Percentiles rank a stretch among this genome's conserved stretches.
Evolutionary conservation across 108 stramenopile species (phyloP).

Genomic region (Ochromonas danica): DNA sequence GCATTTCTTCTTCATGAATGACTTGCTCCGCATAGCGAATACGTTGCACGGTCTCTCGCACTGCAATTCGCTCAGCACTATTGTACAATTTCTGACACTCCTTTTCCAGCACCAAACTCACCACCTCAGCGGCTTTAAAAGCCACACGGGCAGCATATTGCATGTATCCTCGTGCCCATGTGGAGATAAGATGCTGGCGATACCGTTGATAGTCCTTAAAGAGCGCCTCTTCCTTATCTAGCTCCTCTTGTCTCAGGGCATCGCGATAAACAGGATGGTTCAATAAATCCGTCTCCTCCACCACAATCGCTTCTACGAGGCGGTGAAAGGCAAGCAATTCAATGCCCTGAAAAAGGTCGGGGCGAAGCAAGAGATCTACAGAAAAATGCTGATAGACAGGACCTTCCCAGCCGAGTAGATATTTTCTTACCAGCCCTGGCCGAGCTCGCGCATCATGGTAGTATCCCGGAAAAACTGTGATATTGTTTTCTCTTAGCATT

Average conservation of each 20-base stretch:
- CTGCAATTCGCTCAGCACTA: background rate
- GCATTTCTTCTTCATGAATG: background rate
- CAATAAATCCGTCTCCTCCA: background rate
- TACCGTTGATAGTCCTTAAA: background rate
- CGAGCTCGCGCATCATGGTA: no score
- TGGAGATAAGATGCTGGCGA: background rate
- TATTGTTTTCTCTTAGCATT: background rate
- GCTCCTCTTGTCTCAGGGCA: background rate
- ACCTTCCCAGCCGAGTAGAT: background rate
- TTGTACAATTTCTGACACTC: background rate
- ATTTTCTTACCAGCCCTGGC: no score
- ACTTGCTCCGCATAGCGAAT: conserved; percentile 1
- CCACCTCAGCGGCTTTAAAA: background rate
- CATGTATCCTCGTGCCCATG: background rate
- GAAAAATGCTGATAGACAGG: background rate
- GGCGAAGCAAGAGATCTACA: background rate
- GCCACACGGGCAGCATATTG: background rate
- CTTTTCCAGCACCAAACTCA: background rate
- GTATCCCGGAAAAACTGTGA: background rate
- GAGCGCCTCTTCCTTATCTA: background rate
- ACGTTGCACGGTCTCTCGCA: background rate
- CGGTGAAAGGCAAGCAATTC: background rate
- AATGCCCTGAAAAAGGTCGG: background rate
- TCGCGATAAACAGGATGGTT: background rate
- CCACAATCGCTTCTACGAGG: background rate